phyloP scores from a whole-genome alignment of 2,329 filamentous ascomycete genomes.

The Elsinoe australis region DNA sequence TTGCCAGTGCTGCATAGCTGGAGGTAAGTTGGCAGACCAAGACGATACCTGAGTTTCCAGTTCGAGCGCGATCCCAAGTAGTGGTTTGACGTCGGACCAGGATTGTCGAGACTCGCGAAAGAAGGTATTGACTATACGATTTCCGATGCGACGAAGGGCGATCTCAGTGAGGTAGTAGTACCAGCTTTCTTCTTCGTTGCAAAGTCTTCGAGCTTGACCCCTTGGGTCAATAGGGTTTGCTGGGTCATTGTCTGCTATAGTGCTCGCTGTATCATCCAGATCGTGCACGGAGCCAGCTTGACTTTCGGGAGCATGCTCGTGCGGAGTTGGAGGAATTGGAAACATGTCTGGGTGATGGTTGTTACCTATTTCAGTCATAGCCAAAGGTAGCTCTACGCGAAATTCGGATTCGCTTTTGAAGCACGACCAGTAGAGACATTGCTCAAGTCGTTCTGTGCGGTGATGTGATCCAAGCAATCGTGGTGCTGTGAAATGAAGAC shows the following conservation, averaged over 20 bases:
- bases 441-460: conserved; percentile 30
- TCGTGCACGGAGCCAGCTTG: no score
- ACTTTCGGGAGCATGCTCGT: conserved; percentile 1
- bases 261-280: no score
- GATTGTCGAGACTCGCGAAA: conserved; percentile 22
- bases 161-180: conserved; percentile 42
- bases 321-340: conserved; percentile 26
- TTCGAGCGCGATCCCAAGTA: conserved; percentile 27
- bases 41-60: conserved; percentile 27
- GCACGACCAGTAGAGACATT: conserved; percentile 39
- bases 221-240: no score
- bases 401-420: conserved; percentile 40
- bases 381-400: conserved; percentile 35
- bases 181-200: conserved; percentile 35
- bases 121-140: conserved; percentile 35
- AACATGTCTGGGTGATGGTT: conserved; percentile 32
- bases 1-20: conserved; percentile 26
- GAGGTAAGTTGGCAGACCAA: conserved; percentile 27
- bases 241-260: no score
- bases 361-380: conserved; percentile 32
- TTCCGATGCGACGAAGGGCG: conserved; percentile 36
- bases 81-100: conserved; percentile 25
- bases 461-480: conserved; percentile 18
- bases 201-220: no score
- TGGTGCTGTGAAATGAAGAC: no score